Conservation (phyloP, 2,329 filamentous ascomycete genomes). For the Sporothrix pallida region DNA sequence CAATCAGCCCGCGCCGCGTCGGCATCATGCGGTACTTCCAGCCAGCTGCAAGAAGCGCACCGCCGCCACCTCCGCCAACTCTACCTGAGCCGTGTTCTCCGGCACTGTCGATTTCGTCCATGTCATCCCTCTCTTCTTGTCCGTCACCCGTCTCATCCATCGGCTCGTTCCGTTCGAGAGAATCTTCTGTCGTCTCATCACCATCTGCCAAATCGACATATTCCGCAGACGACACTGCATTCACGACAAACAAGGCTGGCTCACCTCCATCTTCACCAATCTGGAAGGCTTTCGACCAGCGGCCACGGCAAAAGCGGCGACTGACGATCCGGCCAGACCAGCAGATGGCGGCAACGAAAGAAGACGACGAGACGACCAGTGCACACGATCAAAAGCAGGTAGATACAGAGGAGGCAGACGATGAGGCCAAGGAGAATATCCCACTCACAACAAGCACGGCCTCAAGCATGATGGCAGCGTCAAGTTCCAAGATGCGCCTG, state of each 20-base stretch:
- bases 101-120: constrained; percentile 17
- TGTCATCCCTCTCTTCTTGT: constrained; percentile 26
- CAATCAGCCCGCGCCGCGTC: constrained; percentile 20
- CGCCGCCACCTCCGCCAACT: constrained; percentile 3
- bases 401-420: background rate
- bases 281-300: background rate
- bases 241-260: background rate
- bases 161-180: background rate
- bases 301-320: constrained; percentile 36
- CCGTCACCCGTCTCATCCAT: constrained; percentile 31
- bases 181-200: background rate
- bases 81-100: constrained; percentile 11
- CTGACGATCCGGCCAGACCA: constrained; percentile 36
- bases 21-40: constrained; percentile 39
- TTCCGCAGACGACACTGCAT: background rate
- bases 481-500: constrained; percentile 32
- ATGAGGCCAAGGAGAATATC: background rate
- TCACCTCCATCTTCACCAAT: constrained; percentile 29
- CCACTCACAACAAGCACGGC: background rate
- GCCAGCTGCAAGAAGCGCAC: constrained; percentile 28
- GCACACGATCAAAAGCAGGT: background rate
- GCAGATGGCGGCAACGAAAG: background rate
- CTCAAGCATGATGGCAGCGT: constrained; percentile 18
- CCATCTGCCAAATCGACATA: background rate
- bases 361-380: background rate